Evolutionary conservation across 352 stramenopile species (phyloP).

Genomic region (Pythium myriotylum): DNA sequence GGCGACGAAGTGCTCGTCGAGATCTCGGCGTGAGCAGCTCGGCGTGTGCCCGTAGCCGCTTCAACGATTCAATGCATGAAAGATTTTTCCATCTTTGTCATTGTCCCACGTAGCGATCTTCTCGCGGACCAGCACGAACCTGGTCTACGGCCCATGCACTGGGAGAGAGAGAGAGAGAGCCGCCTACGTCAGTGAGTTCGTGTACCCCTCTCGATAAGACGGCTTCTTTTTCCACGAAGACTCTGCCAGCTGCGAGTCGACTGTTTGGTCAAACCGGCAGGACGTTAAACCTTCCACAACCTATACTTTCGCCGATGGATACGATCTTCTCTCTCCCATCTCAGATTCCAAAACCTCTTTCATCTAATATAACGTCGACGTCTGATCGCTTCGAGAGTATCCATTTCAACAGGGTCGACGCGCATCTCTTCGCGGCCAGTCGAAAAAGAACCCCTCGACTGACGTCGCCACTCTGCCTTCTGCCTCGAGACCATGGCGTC

Average conservation of each 20-base stretch:
- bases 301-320: background rate
- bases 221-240: constrained; percentile 4
- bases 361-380: background rate
- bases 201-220: background rate
- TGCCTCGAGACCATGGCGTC: background rate
- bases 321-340: background rate
- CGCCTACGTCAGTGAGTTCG: too few relatives aligned
- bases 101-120: background rate
- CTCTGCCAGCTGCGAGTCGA: constrained; percentile 5
- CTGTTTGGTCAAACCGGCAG: constrained; percentile 7
- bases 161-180: too few relatives aligned
- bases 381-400: background rate
- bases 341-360: background rate
- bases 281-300: background rate
- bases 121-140: too few relatives aligned
- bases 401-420: background rate
- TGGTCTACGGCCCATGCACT: too few relatives aligned
- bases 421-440: constrained; percentile 5
- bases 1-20: constrained; percentile 9
- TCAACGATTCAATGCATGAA: background rate
- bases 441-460: constrained; percentile 18
- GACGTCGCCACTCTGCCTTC: background rate
- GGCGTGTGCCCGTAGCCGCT: background rate
- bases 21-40: background rate
- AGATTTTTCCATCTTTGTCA: background rate